phyloP scores from a whole-genome alignment of 768 basidiomycete species.

The Agaricus subrufescens region DNA sequence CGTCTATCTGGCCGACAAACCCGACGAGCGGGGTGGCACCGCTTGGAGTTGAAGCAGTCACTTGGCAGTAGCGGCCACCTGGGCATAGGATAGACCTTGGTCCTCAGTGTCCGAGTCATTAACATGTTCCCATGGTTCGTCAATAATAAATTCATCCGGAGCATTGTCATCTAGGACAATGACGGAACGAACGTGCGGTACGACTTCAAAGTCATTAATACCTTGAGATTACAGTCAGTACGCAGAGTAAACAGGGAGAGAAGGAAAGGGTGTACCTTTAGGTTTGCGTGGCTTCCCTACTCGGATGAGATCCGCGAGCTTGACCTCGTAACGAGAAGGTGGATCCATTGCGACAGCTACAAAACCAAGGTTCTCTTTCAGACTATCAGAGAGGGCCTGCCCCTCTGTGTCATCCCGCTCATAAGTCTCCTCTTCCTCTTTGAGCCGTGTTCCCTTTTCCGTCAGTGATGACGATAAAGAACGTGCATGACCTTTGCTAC shows the following conservation, averaged over 20 bases:
- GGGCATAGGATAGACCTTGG: slow-evolving; percentile 8
- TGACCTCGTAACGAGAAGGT: slow-evolving; percentile 10
- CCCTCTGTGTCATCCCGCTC: slow-evolving; percentile 9
- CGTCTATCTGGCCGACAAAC: too few species aligned
- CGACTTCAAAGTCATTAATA: slow-evolving; percentile 13
- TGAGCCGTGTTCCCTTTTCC: slow-evolving; percentile 5
- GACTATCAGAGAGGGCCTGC: slow-evolving; percentile 11
- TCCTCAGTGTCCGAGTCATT: not conserved
- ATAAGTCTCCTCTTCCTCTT: not conserved
- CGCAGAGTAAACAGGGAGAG: not conserved
- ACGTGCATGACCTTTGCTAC: not conserved
- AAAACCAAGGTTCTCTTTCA: slow-evolving; percentile 4
- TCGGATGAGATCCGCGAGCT: slow-evolving; percentile 12
- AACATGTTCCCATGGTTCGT: slow-evolving; percentile 15
- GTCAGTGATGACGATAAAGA: not conserved
- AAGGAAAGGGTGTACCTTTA: not conserved
- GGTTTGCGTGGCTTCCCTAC: slow-evolving; percentile 1
- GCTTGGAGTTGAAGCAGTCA: not conserved
- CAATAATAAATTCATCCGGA: slow-evolving; percentile 3
- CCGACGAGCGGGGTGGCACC: not conserved
- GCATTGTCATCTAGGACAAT: slow-evolving; percentile 15
- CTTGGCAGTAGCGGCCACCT: slow-evolving; percentile 3
- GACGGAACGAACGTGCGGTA: slow-evolving; percentile 15
- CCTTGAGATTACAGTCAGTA: not conserved
- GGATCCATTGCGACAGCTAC: not conserved